phyloP scores from a whole-genome alignment of 176 grass and related monocot species.

The Cenchrus purpureus region DNA sequence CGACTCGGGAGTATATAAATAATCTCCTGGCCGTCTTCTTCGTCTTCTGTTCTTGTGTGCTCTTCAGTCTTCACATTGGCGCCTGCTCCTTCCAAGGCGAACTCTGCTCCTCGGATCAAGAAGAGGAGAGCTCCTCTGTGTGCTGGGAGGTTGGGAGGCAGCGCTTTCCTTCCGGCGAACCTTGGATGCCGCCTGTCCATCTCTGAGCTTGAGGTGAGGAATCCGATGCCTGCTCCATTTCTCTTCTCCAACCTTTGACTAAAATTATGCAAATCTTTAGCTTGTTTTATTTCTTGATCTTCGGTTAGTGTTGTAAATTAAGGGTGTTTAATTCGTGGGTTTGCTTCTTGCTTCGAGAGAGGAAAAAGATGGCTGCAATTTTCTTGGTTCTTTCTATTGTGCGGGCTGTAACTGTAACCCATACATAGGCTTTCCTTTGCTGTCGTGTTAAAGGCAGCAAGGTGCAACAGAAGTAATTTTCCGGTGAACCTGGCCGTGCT shows the following conservation, averaged over 20 bases:
- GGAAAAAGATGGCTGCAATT: background rate
- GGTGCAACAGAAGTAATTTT: conserved; percentile 40
- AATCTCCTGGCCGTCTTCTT: conserved; percentile 15
- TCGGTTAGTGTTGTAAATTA: conserved; percentile 15
- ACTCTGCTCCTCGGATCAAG: background rate
- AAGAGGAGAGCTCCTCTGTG: background rate
- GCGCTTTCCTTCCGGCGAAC: conserved; percentile 15
- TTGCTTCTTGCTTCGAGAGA: conserved; percentile 40
- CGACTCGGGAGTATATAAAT: conserved; percentile 18
- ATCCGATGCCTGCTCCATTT: conserved; percentile 30
- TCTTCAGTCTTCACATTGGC: conserved; percentile 14
- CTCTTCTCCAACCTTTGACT: background rate
- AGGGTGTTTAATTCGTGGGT: conserved; percentile 9
- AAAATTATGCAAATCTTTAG: conserved; percentile 5
- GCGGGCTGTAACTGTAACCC: background rate
- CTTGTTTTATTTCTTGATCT: background rate
- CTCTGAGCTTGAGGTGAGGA: conserved; percentile 45
- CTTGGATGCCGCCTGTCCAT: conserved; percentile 26
- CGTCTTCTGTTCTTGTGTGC: conserved; percentile 3
- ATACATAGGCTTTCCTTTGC: conserved; percentile 28
- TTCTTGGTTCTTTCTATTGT: conserved; percentile 3
- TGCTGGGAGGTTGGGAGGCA: conserved; percentile 38
- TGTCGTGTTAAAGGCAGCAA: conserved; percentile 34
- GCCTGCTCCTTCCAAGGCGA: background rate
- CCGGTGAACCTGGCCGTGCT: conserved; percentile 20